phyloP scores from a whole-genome alignment of 495 filamentous ascomycete genomes.

The Podospora comata region DNA sequence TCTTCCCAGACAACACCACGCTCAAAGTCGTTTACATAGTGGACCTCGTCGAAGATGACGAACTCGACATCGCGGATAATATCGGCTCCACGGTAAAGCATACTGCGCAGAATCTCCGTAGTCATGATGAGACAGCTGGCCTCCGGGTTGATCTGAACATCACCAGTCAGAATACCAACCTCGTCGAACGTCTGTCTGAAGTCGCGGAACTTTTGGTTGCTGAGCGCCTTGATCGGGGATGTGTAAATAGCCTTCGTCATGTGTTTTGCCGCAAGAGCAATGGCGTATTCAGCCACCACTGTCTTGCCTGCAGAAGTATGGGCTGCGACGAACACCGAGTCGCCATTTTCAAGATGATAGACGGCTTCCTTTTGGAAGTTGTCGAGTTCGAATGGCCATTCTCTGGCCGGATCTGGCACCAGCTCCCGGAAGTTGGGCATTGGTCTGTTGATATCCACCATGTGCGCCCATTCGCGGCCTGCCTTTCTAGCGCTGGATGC shows the following conservation, averaged over 20 bases:
- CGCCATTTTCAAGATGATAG: constrained; percentile 93
- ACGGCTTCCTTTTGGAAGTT: constrained; percentile 98
- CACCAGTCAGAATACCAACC: constrained; percentile 93
- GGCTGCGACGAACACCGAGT: constrained; percentile 98
- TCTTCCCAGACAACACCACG: constrained; percentile 99
- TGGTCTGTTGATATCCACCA: constrained; percentile 89
- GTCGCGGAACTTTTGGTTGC: constrained; percentile 97
- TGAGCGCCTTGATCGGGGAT: constrained; percentile 96
- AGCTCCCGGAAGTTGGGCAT: constrained; percentile 89
- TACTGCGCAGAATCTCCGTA: constrained; percentile 94
- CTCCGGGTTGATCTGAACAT: constrained; percentile 97
- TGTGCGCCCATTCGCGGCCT: constrained; percentile 92
- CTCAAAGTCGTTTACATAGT: constrained; percentile 98
- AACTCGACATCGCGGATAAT: constrained; percentile 96
- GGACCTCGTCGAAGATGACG: constrained; percentile 98
- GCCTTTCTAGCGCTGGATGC: constrained; percentile 66
- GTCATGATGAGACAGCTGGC: constrained; percentile 99
- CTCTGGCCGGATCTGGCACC: constrained; percentile 91
- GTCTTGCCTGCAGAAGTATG: constrained; percentile 98
- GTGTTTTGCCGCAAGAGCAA: constrained; percentile 89
- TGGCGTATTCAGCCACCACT: constrained; percentile 96
- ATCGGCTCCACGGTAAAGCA: constrained; percentile 96
- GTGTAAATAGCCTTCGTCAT: constrained; percentile 99
- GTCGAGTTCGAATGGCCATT: constrained; percentile 96
- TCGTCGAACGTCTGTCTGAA: constrained; percentile 87